Evolutionary conservation across 352 stramenopile species (phyloP).

Genomic region (Pilasporangium apinafurcum): DNA sequence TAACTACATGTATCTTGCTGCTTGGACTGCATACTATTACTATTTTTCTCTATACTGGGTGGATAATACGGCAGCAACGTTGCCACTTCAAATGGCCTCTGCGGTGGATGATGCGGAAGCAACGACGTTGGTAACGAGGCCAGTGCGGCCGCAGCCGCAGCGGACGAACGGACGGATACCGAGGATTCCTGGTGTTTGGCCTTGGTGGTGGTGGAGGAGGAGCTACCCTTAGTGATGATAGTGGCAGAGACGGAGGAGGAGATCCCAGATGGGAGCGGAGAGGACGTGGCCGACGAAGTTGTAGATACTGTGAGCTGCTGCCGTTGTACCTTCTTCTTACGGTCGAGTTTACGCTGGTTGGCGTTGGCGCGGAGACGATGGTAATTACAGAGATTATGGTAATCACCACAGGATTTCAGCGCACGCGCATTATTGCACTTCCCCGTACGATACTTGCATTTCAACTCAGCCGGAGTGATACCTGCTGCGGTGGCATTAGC

Average conservation of each 20-base stretch:
- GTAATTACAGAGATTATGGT: conserved; percentile 83
- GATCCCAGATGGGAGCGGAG: conserved; percentile 4
- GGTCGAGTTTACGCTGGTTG: conserved; percentile 79
- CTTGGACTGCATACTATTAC: conserved; percentile 10
- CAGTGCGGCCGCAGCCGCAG: conserved; percentile 32
- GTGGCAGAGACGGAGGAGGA: conserved; percentile 1
- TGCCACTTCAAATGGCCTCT: conserved; percentile 18
- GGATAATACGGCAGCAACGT: not conserved
- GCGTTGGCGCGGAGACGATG: conserved; percentile 72
- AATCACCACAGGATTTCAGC: conserved; percentile 72
- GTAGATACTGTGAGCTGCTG: conserved; percentile 20
- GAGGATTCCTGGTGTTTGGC: conserved; percentile 1
- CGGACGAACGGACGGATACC: conserved; percentile 15
- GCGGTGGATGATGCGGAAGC: conserved; percentile 3
- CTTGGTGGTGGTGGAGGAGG: not conserved
- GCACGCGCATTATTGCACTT: conserved; percentile 70
- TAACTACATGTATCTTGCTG: conserved; percentile 9
- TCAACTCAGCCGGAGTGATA: conserved; percentile 32
- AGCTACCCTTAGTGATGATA: no score
- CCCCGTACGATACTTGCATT: conserved; percentile 80
- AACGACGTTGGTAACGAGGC: conserved; percentile 18
- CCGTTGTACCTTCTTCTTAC: conserved; percentile 75
- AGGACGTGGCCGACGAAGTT: not conserved
- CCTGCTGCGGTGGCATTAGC: conserved; percentile 2
- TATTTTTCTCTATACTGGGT: not conserved